Conservation (phyloP, 2,329 filamentous ascomycete species). For the Phaeosphaeriaceae sp. region DNA sequence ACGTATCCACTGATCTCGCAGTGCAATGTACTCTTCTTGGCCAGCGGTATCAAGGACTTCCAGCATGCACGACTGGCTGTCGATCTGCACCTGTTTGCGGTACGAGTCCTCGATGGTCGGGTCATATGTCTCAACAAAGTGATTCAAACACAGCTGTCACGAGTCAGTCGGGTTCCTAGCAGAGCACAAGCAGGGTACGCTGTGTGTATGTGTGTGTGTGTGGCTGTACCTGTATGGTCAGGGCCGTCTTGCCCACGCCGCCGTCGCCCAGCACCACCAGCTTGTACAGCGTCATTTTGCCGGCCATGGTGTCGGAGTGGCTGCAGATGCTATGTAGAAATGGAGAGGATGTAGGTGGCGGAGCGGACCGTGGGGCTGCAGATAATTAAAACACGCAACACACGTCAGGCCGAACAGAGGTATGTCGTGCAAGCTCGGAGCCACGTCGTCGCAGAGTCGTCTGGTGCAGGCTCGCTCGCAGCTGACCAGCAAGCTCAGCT, state of each 20-base stretch:
- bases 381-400: slow-evolving; percentile 10
- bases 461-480: slow-evolving; percentile 23
- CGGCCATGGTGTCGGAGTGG: slow-evolving; percentile 69
- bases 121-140: slow-evolving; percentile 93
- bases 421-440: slow-evolving; percentile 18
- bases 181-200: slow-evolving; percentile 36
- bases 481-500: slow-evolving; percentile 32
- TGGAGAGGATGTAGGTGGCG: slow-evolving; percentile 2
- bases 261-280: slow-evolving; percentile 94
- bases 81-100: slow-evolving; percentile 80
- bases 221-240: slow-evolving; percentile 82
- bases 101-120: slow-evolving; percentile 74
- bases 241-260: slow-evolving; percentile 90
- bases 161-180: slow-evolving; percentile 19
- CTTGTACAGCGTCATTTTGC: slow-evolving; percentile 95
- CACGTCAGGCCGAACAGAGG: slow-evolving; percentile 3
- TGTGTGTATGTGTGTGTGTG: too few species aligned
- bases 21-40: slow-evolving; percentile 96
- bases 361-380: slow-evolving; percentile 3
- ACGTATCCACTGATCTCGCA: slow-evolving; percentile 97
- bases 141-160: slow-evolving; percentile 85
- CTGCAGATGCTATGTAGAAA: slow-evolving; percentile 6
- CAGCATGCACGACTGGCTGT: slow-evolving; percentile 94
- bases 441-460: slow-evolving; percentile 25
- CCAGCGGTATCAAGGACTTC: slow-evolving; percentile 97